These are phyloP conservation scores for Aquanectria penicillioides DNA, from an alignment of 2,329 filamentous ascomycete species.

Conservation along the genomic window DNA sequence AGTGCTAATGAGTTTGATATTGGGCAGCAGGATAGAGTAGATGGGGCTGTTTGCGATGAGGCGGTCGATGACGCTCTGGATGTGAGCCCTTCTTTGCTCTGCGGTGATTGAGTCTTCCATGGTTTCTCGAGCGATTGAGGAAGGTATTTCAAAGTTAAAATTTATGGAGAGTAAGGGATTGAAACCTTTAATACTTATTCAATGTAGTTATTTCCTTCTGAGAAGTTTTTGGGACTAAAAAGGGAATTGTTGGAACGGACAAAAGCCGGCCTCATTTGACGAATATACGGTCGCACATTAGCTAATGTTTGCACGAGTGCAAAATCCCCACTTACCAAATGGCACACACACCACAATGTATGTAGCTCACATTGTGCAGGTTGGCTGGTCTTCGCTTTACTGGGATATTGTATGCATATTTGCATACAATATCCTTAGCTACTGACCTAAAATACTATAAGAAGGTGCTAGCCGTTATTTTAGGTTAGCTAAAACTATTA, in stretches of 20 bases:
- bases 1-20: slow-evolving; percentile 56
- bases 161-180: not conserved
- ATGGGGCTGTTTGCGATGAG: slow-evolving; percentile 60
- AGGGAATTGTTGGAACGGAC: slow-evolving; percentile 34
- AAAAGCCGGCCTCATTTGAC: slow-evolving; percentile 39
- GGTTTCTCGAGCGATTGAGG: slow-evolving; percentile 1
- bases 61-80: slow-evolving; percentile 45
- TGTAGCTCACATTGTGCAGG: too few species aligned
- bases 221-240: slow-evolving; percentile 11
- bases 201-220: not conserved
- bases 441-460: too few species aligned
- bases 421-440: too few species aligned
- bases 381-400: too few species aligned
- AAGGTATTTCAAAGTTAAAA: too few species aligned
- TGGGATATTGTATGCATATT: too few species aligned
- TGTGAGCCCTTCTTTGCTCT: slow-evolving; percentile 36
- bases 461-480: too few species aligned
- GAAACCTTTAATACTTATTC: not conserved
- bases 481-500: too few species aligned
- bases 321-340: too few species aligned
- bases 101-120: slow-evolving; percentile 24
- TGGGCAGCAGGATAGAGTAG: slow-evolving; percentile 56
- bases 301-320: too few species aligned
- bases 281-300: too few species aligned
- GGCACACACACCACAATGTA: too few species aligned